Conservation (phyloP, 495 filamentous ascomycete species). For the Xylaria acuta region DNA sequence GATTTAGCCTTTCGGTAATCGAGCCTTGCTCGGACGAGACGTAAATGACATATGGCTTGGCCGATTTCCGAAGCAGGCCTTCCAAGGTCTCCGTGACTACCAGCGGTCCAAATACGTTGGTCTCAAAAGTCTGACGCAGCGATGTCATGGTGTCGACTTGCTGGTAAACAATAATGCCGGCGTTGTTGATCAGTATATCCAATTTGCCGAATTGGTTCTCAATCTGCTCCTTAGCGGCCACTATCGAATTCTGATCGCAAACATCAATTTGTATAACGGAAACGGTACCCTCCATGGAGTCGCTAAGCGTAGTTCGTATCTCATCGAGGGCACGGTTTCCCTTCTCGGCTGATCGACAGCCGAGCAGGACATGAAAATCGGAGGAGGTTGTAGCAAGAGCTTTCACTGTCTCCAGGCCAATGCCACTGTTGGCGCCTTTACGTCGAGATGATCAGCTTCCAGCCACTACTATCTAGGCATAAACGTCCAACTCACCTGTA, state of each 20-base stretch:
- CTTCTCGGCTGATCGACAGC: constrained; percentile 50
- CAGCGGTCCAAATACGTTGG: constrained; percentile 56
- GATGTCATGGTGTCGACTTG: constrained; percentile 33
- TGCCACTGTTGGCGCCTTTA: constrained; percentile 55
- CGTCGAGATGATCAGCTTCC: constrained; percentile 23
- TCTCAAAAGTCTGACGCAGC: constrained; percentile 51
- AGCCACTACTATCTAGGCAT: neutral
- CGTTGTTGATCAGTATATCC: constrained; percentile 60
- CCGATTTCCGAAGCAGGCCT: constrained; percentile 52
- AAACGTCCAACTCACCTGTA: constrained; percentile 36
- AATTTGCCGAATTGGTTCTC: constrained; percentile 44
- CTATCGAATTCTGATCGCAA: constrained; percentile 50
- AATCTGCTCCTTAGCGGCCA: constrained; percentile 41
- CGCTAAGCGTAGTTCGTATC: constrained; percentile 36
- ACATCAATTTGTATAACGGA: constrained; percentile 54
- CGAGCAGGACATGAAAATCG: constrained; percentile 55
- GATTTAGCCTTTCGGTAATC: constrained; percentile 32
- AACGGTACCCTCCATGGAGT: constrained; percentile 40
- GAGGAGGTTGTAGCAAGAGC: constrained; percentile 46
- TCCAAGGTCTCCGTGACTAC: constrained; percentile 52
- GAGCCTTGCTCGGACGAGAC: constrained; percentile 46
- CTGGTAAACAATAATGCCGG: constrained; percentile 42
- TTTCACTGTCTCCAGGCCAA: constrained; percentile 56
- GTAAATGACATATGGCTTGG: constrained; percentile 55
- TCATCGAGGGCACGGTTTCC: constrained; percentile 48